Conservation (phyloP, 2,329 filamentous ascomycete species). For the Fusarium sp. region DNA sequence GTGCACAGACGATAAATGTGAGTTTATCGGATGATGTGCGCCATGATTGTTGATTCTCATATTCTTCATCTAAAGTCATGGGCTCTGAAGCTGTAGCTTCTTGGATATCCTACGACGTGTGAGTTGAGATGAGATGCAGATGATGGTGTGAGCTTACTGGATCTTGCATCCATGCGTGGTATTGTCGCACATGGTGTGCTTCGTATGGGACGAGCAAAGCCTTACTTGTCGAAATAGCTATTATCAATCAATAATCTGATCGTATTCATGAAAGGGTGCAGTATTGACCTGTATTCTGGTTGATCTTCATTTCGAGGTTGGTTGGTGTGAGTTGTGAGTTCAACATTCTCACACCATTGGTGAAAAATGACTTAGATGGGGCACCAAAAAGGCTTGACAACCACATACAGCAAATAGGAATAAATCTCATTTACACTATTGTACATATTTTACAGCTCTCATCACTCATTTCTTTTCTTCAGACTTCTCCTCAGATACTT, state of each 20-base stretch:
- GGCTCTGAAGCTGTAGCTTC: constrained; percentile 89
- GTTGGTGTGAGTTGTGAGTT: constrained; percentile 21
- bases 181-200: constrained; percentile 81
- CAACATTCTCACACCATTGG: constrained; percentile 12
- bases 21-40: constrained; percentile 84
- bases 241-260: background rate
- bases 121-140: background rate
- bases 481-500: background rate
- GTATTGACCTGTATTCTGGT: constrained; percentile 57
- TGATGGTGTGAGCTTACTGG: constrained; percentile 58
- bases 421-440: constrained; percentile 21
- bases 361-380: constrained; percentile 30
- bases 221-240: constrained; percentile 74
- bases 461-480: constrained; percentile 14
- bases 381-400: background rate
- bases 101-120: constrained; percentile 73
- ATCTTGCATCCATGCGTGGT: constrained; percentile 94
- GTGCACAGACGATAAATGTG: constrained; percentile 86
- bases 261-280: accelerated
- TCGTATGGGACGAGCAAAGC: constrained; percentile 88
- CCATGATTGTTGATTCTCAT: constrained; percentile 92
- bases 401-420: background rate
- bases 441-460: constrained; percentile 35
- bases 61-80: constrained; percentile 83
- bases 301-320: constrained; percentile 56